These are phyloP conservation scores for Acorus calamus DNA, from an alignment of 106 monocot species.

Conservation along the genomic window DNA sequence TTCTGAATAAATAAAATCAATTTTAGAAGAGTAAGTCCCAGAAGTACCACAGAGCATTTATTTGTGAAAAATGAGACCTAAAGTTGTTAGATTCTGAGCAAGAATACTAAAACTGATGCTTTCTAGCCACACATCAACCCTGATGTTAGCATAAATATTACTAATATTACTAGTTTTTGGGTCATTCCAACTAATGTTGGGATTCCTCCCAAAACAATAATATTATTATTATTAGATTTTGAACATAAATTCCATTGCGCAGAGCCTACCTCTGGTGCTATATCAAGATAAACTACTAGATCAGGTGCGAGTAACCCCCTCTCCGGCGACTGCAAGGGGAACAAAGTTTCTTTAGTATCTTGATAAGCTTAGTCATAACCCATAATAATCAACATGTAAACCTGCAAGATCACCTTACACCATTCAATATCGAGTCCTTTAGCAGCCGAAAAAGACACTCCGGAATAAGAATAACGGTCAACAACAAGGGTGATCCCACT, in stretches of 20 bases:
- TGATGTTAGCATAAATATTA: too few species aligned
- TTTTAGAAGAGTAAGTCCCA: too few species aligned
- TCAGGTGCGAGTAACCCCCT: conserved; percentile 85
- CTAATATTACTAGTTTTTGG: too few species aligned
- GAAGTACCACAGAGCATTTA: too few species aligned
- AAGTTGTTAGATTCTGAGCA: too few species aligned
- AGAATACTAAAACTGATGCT: too few species aligned
- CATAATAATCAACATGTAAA: neutral
- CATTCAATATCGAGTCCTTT: conserved; percentile 88
- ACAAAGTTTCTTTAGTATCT: neutral
- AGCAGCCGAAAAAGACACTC: conserved; percentile 90
- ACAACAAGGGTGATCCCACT: conserved; percentile 75
- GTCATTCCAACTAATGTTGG: too few species aligned
- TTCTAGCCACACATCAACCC: too few species aligned
- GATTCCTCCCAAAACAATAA: too few species aligned
- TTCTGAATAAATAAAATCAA: conserved; percentile 31
- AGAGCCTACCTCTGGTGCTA: conserved; percentile 63
- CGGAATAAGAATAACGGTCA: conserved; percentile 94
- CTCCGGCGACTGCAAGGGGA: conserved; percentile 66
- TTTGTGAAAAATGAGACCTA: too few species aligned
- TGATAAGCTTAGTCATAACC: neutral
- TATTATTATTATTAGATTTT: neutral
- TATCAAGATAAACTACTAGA: conserved; percentile 77
- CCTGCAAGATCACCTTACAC: conserved; percentile 62
- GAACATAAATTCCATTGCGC: neutral